Percentiles rank a stretch among this genome's conserved stretches.
Conservation (phyloP, 495 filamentous ascomycete species). For the Tuber umbilicatum region DNA sequence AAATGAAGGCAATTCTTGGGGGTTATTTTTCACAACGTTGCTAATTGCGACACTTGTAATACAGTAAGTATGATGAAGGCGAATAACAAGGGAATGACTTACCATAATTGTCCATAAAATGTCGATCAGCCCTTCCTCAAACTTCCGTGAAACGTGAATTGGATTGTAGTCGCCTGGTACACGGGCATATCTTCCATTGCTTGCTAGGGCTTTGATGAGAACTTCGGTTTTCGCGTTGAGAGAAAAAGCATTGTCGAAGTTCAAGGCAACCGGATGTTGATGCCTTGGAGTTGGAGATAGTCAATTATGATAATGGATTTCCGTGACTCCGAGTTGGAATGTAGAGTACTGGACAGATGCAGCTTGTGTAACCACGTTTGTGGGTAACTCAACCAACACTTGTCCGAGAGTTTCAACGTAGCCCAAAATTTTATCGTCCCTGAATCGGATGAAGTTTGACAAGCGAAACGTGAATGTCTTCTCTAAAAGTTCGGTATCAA, state of each 20-base stretch:
- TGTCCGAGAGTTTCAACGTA: constrained; percentile 86
- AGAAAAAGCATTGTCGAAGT: constrained; percentile 90
- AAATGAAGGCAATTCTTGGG: constrained; percentile 96
- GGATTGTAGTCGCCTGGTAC: constrained; percentile 82
- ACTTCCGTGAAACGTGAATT: neutral
- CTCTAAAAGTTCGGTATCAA: constrained; percentile 72
- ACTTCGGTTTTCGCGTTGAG: constrained; percentile 69
- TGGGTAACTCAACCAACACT: constrained; percentile 80
- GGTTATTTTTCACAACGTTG: constrained; percentile 98
- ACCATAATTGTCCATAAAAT: neutral
- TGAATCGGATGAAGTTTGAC: constrained; percentile 81
- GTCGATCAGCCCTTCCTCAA: neutral
- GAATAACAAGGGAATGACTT: neutral
- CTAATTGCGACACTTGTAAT: constrained; percentile 80
- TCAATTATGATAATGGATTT: constrained; percentile 78
- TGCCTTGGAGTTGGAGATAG: constrained; percentile 81
- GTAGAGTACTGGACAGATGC: constrained; percentile 94
- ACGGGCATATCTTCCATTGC: no score
- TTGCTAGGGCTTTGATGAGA: no score
- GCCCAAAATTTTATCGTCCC: constrained; percentile 88
- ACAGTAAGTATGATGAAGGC: neutral
- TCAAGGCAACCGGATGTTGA: constrained; percentile 89
- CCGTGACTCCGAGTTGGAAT: constrained; percentile 82
- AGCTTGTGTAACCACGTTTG: constrained; percentile 92
- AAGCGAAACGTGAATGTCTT: constrained; percentile 94